phyloP scores from a whole-genome alignment of 805 yeast species.

The Kodamaea restingae region DNA sequence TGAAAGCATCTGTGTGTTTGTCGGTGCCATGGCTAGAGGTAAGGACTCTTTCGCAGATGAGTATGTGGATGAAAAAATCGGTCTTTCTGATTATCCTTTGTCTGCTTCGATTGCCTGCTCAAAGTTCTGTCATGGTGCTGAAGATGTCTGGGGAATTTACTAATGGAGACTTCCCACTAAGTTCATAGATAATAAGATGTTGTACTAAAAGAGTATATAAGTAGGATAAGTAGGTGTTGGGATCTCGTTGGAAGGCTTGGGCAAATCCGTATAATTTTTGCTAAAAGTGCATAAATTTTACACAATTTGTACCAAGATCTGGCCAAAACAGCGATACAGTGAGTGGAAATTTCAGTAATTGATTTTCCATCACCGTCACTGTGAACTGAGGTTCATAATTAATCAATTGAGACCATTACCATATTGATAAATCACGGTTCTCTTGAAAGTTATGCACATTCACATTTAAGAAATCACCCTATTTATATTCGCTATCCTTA shows the following conservation, averaged over 20 bases:
- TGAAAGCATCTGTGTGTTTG: slow-evolving; percentile 95
- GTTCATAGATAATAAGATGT: no score
- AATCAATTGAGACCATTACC: no score
- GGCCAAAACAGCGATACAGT: no score
- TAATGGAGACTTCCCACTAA: slow-evolving; percentile 10
- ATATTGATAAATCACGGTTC: no score
- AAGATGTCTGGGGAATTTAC: slow-evolving; percentile 91
- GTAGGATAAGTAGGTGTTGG: neutral
- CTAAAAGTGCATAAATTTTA: neutral
- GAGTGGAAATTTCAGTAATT: no score
- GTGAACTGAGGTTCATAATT: no score
- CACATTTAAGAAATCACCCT: no score
- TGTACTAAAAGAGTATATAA: neutral
- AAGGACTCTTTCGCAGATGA: slow-evolving; percentile 97
- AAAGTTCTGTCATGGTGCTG: slow-evolving; percentile 97
- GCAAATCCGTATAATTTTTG: no score
- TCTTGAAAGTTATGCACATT: no score
- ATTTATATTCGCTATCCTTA: neutral
- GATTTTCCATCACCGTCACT: no score
- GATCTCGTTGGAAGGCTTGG: no score
- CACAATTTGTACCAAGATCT: no score
- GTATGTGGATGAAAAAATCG: slow-evolving; percentile 92
- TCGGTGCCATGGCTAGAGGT: slow-evolving; percentile 99
- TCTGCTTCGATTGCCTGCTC: slow-evolving; percentile 98
- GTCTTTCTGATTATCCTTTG: slow-evolving; percentile 90